Percentiles rank a stretch among this genome's conserved stretches.
phyloP scores from a whole-genome alignment of 805 yeast genomes.

The Candida vaughaniae region DNA sequence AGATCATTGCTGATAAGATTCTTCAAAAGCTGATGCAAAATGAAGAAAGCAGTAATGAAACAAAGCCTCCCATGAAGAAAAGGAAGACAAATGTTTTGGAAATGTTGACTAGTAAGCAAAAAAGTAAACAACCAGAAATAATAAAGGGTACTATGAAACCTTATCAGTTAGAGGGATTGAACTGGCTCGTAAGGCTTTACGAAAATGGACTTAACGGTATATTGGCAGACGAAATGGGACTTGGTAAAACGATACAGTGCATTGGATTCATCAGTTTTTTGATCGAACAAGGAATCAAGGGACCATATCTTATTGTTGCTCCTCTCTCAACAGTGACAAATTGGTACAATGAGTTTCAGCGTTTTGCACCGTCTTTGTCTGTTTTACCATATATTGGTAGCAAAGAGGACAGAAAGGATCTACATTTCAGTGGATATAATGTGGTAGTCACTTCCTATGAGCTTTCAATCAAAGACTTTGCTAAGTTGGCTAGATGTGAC shows the following conservation, averaged over 20 bases:
- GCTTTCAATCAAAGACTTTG: slow-evolving; percentile 66
- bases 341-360: slow-evolving; percentile 73
- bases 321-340: slow-evolving; percentile 84
- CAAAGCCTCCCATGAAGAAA: slow-evolving; percentile 13
- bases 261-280: slow-evolving; percentile 75
- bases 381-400: slow-evolving; percentile 65
- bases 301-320: slow-evolving; percentile 77
- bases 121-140: slow-evolving; percentile 27
- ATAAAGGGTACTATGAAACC: slow-evolving; percentile 57
- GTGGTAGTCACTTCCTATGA: slow-evolving; percentile 84
- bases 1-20: slow-evolving; percentile 79
- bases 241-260: slow-evolving; percentile 91
- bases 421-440: slow-evolving; percentile 25
- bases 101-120: slow-evolving; percentile 6
- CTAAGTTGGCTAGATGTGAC: slow-evolving; percentile 33
- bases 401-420: slow-evolving; percentile 50
- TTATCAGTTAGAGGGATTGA: slow-evolving; percentile 86
- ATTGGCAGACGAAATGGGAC: slow-evolving; percentile 96
- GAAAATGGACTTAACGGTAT: slow-evolving; percentile 96
- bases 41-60: slow-evolving; percentile 12
- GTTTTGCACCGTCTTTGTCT: slow-evolving; percentile 70
- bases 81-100: slow-evolving; percentile 6
- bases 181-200: slow-evolving; percentile 84
- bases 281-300: slow-evolving; percentile 72
- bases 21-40: slow-evolving; percentile 23